Evolutionary conservation across 306 rosid species (phyloP), one percentile per base, ranked within the genome.

Genomic region (Abrus pulchellus): DNA sequence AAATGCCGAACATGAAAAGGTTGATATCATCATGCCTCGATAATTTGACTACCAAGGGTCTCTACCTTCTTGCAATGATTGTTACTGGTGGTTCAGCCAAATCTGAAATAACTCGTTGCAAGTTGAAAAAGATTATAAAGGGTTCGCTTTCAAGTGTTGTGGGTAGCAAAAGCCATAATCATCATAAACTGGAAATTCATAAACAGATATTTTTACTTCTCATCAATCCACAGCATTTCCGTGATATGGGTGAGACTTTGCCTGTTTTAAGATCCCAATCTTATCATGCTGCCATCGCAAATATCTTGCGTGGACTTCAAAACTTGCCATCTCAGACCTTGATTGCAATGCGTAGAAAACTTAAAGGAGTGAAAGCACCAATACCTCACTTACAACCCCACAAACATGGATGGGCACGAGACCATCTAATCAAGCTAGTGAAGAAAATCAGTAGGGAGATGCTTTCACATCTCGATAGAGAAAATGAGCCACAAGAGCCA

Each of bases 331-430:
- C 28, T 49, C 85, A 88, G 77, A 82, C 88, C 80, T 81, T 95
- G 83, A 14, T 78, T 74, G 93, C 89, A n/a, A 95, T 93, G 98
- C 74, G 74, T 56, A 86, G 84, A 64, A 93, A 90, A 84, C 96
- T 93, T 74, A 83, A 76, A 78, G 89, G 89, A 45, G 53, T 62
- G 63, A 14, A 73, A 81, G 83, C 62, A 61, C 10, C 66, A 13
- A 28, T 62, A 11, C 95, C 94, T 75, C 88, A 81, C 83, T 84
- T 94, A 80, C 85, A 64, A 78, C 83, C 83, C 6, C n/a, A 4
- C 43, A 91, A 64, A 78, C 74, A 65, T 12, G 92, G 90, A 71
- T 85, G 92, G 92, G 13, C 14, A 48, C 81, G 90, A 55, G 75
- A 82, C 12, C 47, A 57, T 11, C 85, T 93, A 9, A 80, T 90